Evolutionary conservation across 2,329 filamentous ascomycete genomes (phyloP).

Genomic region (Aureobasidium vineae): DNA sequence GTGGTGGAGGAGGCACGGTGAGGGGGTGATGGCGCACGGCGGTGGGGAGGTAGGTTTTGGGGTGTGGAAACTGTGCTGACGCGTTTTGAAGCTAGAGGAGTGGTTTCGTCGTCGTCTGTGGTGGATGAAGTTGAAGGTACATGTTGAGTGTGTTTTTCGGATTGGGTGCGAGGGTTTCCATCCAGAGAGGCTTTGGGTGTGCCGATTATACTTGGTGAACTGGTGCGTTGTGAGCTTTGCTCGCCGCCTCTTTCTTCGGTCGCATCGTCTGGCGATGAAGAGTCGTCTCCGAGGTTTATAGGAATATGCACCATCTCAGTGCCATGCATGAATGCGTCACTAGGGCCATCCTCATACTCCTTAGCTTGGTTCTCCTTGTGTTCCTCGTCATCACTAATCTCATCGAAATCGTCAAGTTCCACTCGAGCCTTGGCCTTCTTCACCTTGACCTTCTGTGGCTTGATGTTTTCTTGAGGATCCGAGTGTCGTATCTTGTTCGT

Average conservation of each 20-base stretch:
- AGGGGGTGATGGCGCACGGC: slow-evolving; percentile 19
- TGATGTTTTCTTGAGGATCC: slow-evolving; percentile 40
- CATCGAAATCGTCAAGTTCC: slow-evolving; percentile 70
- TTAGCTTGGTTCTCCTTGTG: slow-evolving; percentile 36
- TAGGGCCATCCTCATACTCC: slow-evolving; percentile 31
- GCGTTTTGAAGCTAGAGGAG: slow-evolving; percentile 33
- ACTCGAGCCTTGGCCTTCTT: slow-evolving; percentile 61
- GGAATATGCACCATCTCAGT: slow-evolving; percentile 41
- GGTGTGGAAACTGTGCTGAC: slow-evolving; percentile 12
- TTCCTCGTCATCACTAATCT: slow-evolving; percentile 47
- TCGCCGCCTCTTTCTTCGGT: slow-evolving; percentile 31
- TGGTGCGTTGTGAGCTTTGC: slow-evolving; percentile 32
- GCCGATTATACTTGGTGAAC: slow-evolving; percentile 36
- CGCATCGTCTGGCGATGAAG: slow-evolving; percentile 16
- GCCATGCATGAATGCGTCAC: slow-evolving; percentile 39
- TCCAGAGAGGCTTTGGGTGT: slow-evolving; percentile 32
- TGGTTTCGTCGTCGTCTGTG: slow-evolving; percentile 32
- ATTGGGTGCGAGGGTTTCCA: slow-evolving; percentile 13
- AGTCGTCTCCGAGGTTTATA: slow-evolving; percentile 23
- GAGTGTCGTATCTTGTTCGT: slow-evolving; percentile 47
- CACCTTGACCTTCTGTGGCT: slow-evolving; percentile 57
- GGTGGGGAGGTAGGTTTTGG: slow-evolving; percentile 3
- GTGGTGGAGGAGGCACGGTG: slow-evolving; percentile 19
- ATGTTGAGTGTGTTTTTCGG: slow-evolving; percentile 26
- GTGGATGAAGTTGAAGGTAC: not conserved